These are phyloP conservation scores for Leptographium lundbergii DNA, from an alignment of 2,329 filamentous ascomycete species.

Conservation along the genomic window DNA sequence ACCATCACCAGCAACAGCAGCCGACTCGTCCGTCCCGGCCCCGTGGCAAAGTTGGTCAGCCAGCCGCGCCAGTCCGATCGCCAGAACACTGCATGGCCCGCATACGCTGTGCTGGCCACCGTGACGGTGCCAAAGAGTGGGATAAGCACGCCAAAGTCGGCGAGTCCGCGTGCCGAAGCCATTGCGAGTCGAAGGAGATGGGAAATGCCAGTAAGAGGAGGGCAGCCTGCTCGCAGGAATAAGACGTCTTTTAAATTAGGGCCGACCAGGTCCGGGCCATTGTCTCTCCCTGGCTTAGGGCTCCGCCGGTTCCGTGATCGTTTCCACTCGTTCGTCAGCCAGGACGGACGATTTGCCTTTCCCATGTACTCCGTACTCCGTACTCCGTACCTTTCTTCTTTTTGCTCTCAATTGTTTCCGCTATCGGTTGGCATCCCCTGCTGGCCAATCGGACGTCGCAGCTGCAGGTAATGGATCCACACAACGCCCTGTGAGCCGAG, in stretches of 20 bases:
- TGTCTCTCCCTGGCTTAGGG: neutral
- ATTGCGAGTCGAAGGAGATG: neutral
- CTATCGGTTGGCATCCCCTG: neutral
- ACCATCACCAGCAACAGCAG: conserved; percentile 42
- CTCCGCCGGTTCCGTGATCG: neutral
- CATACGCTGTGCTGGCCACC: conserved; percentile 18
- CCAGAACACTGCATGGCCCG: conserved; percentile 22
- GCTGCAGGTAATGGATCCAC: neutral
- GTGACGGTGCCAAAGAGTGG: conserved; percentile 30
- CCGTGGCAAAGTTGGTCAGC: conserved; percentile 34
- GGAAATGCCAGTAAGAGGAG: neutral
- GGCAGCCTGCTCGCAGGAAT: neutral
- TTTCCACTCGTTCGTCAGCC: neutral
- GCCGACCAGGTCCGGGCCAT: neutral
- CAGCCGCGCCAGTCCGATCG: conserved; percentile 28
- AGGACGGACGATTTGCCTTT: neutral
- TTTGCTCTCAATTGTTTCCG: neutral
- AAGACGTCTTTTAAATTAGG: neutral
- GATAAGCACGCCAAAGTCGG: conserved; percentile 15
- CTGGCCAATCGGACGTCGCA: neutral
- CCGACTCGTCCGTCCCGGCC: conserved; percentile 39
- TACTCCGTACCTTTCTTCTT: no score
- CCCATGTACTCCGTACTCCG: no score
- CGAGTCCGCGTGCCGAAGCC: conserved; percentile 1
- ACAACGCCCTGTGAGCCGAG: neutral